Percentiles rank a stretch among this genome's conserved stretches.
Evolutionary conservation across 2,329 filamentous ascomycete species (phyloP).

Genomic region (Scedosporium aurantiacum): DNA sequence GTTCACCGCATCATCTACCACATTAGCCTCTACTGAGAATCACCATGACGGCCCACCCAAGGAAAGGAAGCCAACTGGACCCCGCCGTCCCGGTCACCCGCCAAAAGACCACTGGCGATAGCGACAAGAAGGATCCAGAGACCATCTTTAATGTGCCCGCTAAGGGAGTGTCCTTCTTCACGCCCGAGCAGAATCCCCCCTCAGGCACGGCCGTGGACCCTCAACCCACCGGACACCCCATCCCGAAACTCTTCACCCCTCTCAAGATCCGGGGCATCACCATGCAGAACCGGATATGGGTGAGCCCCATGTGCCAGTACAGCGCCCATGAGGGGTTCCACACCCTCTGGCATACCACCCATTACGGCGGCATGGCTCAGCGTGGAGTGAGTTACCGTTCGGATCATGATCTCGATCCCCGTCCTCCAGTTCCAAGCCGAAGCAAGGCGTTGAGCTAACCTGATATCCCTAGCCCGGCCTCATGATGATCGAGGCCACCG

Average conservation of each 20-base stretch:
- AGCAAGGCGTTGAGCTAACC: neutral
- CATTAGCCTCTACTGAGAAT: no score
- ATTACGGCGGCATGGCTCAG: slow-evolving; percentile 60
- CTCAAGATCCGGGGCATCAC: slow-evolving; percentile 32
- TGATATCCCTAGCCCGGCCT: slow-evolving; percentile 37
- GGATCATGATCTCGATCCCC: neutral
- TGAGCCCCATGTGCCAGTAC: slow-evolving; percentile 38
- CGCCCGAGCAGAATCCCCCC: slow-evolving; percentile 32
- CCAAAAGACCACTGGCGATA: no score
- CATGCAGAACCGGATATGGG: slow-evolving; percentile 34
- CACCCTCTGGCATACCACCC: slow-evolving; percentile 61
- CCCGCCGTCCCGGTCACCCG: no score
- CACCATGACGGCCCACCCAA: no score
- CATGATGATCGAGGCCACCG: slow-evolving; percentile 57
- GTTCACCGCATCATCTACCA: no score
- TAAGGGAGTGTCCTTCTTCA: slow-evolving; percentile 32
- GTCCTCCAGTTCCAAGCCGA: neutral
- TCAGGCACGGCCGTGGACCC: slow-evolving; percentile 30
- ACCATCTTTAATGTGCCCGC: slow-evolving; percentile 11
- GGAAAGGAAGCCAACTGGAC: no score
- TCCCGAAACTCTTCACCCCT: slow-evolving; percentile 39
- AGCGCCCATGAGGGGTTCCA: slow-evolving; percentile 43
- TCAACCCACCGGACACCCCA: slow-evolving; percentile 34
- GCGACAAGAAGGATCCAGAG: no score
- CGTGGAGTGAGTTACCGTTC: slow-evolving; percentile 37